phyloP scores from a whole-genome alignment of 768 basidiomycete genomes.

The Russula virescens region DNA sequence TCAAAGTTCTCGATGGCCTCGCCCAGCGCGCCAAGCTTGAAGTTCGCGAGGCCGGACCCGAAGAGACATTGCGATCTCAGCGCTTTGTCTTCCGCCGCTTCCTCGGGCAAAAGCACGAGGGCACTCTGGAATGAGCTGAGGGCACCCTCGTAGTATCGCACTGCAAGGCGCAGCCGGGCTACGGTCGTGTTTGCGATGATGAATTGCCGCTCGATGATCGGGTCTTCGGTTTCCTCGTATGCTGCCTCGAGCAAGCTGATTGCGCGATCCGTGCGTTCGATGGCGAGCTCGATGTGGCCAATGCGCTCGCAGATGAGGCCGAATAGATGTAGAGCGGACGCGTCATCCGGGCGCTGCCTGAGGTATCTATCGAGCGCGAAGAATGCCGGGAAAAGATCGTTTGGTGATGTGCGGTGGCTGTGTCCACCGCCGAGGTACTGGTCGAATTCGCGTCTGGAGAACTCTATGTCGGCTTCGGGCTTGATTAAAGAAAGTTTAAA shows the following conservation, averaged over 20 bases:
- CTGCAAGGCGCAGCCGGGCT: slow-evolving; percentile 67
- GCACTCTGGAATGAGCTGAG: slow-evolving; percentile 67
- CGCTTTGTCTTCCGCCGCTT: slow-evolving; percentile 31
- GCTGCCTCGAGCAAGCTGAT: slow-evolving; percentile 73
- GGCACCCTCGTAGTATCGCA: slow-evolving; percentile 52
- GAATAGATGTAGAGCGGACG: slow-evolving; percentile 74
- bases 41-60: slow-evolving; percentile 66
- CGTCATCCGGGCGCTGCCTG: slow-evolving; percentile 58
- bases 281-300: slow-evolving; percentile 59
- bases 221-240: slow-evolving; percentile 85
- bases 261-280: slow-evolving; percentile 50
- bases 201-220: slow-evolving; percentile 70
- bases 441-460: slow-evolving; percentile 54
- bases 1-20: slow-evolving; percentile 65
- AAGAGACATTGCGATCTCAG: slow-evolving; percentile 62
- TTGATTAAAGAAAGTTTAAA: slow-evolving; percentile 29
- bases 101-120: slow-evolving; percentile 58
- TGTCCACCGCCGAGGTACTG: slow-evolving; percentile 28
- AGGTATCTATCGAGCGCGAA: slow-evolving; percentile 76
- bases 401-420: slow-evolving; percentile 29
- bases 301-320: slow-evolving; percentile 82
- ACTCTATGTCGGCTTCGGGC: slow-evolving; percentile 81
- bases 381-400: slow-evolving; percentile 67
- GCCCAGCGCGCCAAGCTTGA: slow-evolving; percentile 56
- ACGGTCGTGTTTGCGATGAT: slow-evolving; percentile 77